Evolutionary conservation across 495 filamentous ascomycete species (phyloP), one percentile per base, ranked within the genome.

Genomic region (Melanomma pulvis-pyrius): DNA sequence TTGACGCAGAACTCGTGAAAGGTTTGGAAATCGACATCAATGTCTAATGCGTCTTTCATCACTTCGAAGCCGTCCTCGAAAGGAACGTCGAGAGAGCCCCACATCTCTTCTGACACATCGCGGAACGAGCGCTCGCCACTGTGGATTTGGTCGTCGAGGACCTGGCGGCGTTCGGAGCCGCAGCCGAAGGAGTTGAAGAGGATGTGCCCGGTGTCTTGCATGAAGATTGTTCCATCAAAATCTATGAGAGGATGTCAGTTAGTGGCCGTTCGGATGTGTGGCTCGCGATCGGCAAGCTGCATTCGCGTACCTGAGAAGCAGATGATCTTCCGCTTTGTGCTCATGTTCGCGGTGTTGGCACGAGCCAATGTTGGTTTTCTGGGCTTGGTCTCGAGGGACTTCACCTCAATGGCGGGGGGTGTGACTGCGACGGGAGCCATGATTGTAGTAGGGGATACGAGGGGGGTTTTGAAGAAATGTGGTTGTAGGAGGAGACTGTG

Each of bases 71-170:
- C 88, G 71, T 90, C 84, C n/a, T 89, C 87, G 71, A 90, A 90
- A 15, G 87, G 87, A 11, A 90, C 81, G 58, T 83, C 79, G 0
- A 91, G 78, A 1, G 86, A 88, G 21, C 83, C 84, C 88, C 87
- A 90, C 88, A 90, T 90, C 73, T 90, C 88, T 61, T 90, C 88
- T 2, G 87, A 90, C 28, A 87, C 86, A n/a, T 90, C 88, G 29
- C 87, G 80, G 79, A 90, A 90, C 0, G 87, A 86, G 9, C 87
- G 82, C 73, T 86, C 82, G 61, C 88, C 88, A 11, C 79, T 81
- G 59, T 88, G 84, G 73, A 91, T 89, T 66, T 90, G 84, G 50
- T 83, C 78, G 60, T 90, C 88, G 25, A 90, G 83, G 46, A 82
- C 74, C 53, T 84, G 71, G 26, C 87, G 81, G 41, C 80, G 81